Base-by-base conservation (phyloP, 75 land plant genomes). In the Picea sitchensis region DNA sequence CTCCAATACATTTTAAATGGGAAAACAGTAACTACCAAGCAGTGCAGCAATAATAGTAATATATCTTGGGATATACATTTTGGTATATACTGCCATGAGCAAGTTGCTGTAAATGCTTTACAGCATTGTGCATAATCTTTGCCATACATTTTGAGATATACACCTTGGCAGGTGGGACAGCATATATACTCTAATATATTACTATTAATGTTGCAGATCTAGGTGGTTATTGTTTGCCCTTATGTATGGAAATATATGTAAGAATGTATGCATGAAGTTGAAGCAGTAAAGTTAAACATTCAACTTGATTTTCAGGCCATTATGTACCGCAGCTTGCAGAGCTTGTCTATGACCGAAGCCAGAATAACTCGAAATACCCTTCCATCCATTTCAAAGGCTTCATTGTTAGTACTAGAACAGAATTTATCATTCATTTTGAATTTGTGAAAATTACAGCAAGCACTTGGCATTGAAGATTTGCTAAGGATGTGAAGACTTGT, bases 341-440 rank as follows among this genome's bases (percentile, higher is more conserved):
- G 63, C 82, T 91, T 76, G 76, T 91, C 2, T 83, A 83, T 58
- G 90, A 88, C 14, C 77, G 92, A 2, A 90, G 86, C 82, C 82
- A 88, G 59, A 76, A 78, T 13, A 23, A 17, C 56, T 83, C 76
- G 4, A 78, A 77, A n/a, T 77, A 80, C 74, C 77, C 79, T 26
- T 56, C 30, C 18, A 92, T 94, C 61, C 90, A 90, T 81, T 83
- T 94, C 58, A 88, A 86, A 82, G 96, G 96, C 44, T 92, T 94
- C 82, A 88, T 90, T 68, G 96, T 92, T 84, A 58, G 92, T 85
- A 18, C 63, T 23, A 61, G 5, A 61, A 17, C 21, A 18, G 5
- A 18, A 18, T 61, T 20, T 18, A 61, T 61, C 63, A 3, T 61
- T 18, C 63, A 17, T 61, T 61, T 18, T 61, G 18, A 61, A 61